Evolutionary conservation across 1,284 basidiomycete genomes (phyloP).

Genomic region (Macrocystidia cucumis): DNA sequence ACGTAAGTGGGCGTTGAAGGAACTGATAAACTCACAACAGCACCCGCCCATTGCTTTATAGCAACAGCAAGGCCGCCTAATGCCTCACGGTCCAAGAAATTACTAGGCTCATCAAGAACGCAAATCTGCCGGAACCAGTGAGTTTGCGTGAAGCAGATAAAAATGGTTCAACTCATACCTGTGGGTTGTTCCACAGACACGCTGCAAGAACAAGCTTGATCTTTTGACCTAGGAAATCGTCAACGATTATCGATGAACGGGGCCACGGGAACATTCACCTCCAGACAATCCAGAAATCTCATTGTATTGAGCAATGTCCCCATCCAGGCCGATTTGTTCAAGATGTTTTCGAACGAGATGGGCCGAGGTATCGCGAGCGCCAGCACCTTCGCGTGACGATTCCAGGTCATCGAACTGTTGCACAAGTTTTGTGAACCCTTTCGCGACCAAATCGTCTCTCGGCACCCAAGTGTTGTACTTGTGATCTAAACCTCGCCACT

Average conservation of each 20-base stretch:
- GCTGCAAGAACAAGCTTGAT: slow-evolving; percentile 96
- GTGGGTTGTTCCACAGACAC: slow-evolving; percentile 92
- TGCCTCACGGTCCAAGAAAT: slow-evolving; percentile 91
- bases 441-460: slow-evolving; percentile 82
- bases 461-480: slow-evolving; percentile 92
- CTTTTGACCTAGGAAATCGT: slow-evolving; percentile 68
- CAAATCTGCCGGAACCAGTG: slow-evolving; percentile 40
- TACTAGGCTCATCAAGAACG: slow-evolving; percentile 91
- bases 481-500: slow-evolving; percentile 94
- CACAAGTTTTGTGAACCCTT: slow-evolving; percentile 89
- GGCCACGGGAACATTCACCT: slow-evolving; percentile 34
- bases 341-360: slow-evolving; percentile 83
- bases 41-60: slow-evolving; percentile 94
- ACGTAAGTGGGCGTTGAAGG: slow-evolving; percentile 7
- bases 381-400: slow-evolving; percentile 89
- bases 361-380: slow-evolving; percentile 76
- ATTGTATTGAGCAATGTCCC: slow-evolving; percentile 96
- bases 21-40: slow-evolving; percentile 56
- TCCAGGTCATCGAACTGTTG: slow-evolving; percentile 98
- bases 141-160: slow-evolving; percentile 1
- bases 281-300: slow-evolving; percentile 89
- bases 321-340: slow-evolving; percentile 94
- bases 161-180: slow-evolving; percentile 36
- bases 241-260: slow-evolving; percentile 4
- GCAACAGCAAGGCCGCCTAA: slow-evolving; percentile 92